Base-by-base conservation (phyloP, 352 stramenopile species). In the Aphanomyces astaci region DNA sequence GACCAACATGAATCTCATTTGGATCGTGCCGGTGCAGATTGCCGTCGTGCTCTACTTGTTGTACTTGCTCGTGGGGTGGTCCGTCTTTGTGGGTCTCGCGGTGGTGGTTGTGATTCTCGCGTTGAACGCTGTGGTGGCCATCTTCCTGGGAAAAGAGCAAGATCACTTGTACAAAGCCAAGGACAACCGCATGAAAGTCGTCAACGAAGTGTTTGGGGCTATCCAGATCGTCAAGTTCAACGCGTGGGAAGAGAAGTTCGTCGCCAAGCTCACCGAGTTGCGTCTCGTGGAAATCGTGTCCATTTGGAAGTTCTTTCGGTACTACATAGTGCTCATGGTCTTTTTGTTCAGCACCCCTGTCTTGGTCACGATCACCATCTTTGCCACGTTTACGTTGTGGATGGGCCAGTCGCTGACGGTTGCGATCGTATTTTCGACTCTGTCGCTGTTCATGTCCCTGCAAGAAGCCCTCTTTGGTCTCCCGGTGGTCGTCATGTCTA, bases 161-260 rank as follows among this genome's bases (percentile, higher is more conserved):
- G 43, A 71, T 7, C 11, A 11, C 7, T 46, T 52, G 43, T 71
- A 79, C 65, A 22, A 43, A 17, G 33, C 62, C 53, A 81, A 78
- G 15, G 77, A 86, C 43, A 45, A 57, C 11, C 79, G 77, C 36
- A 80, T 86, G 76, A 69, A 73, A 0, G 67, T 72, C 0, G 52
- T 86, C 36, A 82, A 81, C 22, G 76, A 88, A 53, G 60, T 77
- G 3, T 77, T 86, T 33, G 59, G 60, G n/a, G 80, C 75, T 25
- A 95, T 96, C 63, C 86, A 91, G 25, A 88, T 95, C 71, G 86
- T 97, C 76, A 97, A 97, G 74, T 94, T 96, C 67, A 94, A 96
- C 73, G 84, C 82, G 2, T 97, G 86, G 86, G 90, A 98, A 63
- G 30, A 69, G 27, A 78, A 80, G 2, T 92, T 94, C 75, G 72